These are phyloP conservation scores for Clitoria ternatea DNA, from an alignment of 306 rosid genomes.

Conservation along the genomic window DNA sequence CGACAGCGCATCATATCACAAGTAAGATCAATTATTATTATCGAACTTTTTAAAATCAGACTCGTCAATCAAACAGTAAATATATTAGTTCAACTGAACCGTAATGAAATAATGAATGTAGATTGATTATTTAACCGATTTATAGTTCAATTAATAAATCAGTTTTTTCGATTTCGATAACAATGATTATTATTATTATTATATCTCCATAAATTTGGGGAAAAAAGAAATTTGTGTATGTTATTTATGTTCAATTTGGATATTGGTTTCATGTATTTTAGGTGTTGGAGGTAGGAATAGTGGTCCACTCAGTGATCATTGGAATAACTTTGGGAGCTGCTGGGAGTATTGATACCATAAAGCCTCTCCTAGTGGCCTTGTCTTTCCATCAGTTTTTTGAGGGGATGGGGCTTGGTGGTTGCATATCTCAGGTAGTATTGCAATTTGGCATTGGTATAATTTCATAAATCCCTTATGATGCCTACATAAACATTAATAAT, in stretches of 20 bases:
- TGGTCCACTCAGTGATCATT: constrained; percentile 79
- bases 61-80: too few species aligned
- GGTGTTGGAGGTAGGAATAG: constrained; percentile 84
- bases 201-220: too few species aligned
- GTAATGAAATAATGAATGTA: too few species aligned
- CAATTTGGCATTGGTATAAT: not conserved
- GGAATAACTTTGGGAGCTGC: constrained; percentile 73
- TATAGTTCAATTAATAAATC: too few species aligned
- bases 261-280: not conserved
- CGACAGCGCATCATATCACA: constrained; percentile 77
- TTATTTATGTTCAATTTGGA: not conserved
- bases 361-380: constrained; percentile 61
- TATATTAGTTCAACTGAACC: too few species aligned
- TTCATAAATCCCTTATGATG: not conserved
- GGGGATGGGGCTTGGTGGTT: constrained; percentile 90
- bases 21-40: constrained; percentile 35
- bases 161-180: too few species aligned
- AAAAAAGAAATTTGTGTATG: too few species aligned
- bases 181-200: too few species aligned
- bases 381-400: constrained; percentile 93
- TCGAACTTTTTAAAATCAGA: too few species aligned
- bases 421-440: constrained; percentile 80
- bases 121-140: too few species aligned
- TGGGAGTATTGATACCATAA: constrained; percentile 44
- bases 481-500: not conserved